Evolutionary conservation across 1,284 basidiomycete genomes (phyloP).

Genomic region (Takashimella koratensis): DNA sequence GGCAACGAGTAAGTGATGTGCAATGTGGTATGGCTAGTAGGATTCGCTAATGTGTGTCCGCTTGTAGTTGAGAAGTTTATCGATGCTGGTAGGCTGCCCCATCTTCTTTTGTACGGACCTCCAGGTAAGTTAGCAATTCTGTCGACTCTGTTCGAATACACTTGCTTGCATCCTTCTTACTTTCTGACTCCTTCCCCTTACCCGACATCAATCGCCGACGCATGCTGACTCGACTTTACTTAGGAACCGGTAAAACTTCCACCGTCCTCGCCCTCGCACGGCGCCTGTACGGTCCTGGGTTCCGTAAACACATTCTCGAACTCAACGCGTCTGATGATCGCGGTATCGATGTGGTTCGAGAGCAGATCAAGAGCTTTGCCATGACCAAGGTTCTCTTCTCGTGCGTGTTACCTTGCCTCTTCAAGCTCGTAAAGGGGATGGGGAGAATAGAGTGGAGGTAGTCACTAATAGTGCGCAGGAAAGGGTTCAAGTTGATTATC

Average conservation of each 20-base stretch:
- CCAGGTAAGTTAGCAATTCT: slow-evolving; percentile 69
- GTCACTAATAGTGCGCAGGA: slow-evolving; percentile 50
- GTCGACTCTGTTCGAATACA: too few relatives aligned
- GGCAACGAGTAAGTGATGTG: slow-evolving; percentile 72
- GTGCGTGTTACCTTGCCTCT: too few relatives aligned
- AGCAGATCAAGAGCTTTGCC: slow-evolving; percentile 98
- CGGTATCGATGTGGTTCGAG: slow-evolving; percentile 96
- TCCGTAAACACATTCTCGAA: slow-evolving; percentile 89
- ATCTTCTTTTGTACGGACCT: slow-evolving; percentile 95
- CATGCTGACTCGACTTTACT: background rate
- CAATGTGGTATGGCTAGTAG: too few relatives aligned
- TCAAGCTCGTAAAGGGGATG: slow-evolving; percentile 2
- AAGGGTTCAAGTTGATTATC: slow-evolving; percentile 95
- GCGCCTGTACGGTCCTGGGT: slow-evolving; percentile 77
- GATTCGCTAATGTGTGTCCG: too few relatives aligned
- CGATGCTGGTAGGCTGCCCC: slow-evolving; percentile 87
- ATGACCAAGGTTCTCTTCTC: slow-evolving; percentile 82
- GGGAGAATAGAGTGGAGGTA: slow-evolving; percentile 1
- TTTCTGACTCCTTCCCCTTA: background rate
- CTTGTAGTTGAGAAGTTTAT: slow-evolving; percentile 96
- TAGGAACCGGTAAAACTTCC: slow-evolving; percentile 89
- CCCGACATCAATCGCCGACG: background rate
- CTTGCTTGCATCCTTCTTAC: too few relatives aligned
- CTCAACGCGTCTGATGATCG: slow-evolving; percentile 98
- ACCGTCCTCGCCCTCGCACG: slow-evolving; percentile 96